Evolutionary conservation across 208 protist species (phyloP).

Genomic region (Jaenimonas drosophilae): DNA sequence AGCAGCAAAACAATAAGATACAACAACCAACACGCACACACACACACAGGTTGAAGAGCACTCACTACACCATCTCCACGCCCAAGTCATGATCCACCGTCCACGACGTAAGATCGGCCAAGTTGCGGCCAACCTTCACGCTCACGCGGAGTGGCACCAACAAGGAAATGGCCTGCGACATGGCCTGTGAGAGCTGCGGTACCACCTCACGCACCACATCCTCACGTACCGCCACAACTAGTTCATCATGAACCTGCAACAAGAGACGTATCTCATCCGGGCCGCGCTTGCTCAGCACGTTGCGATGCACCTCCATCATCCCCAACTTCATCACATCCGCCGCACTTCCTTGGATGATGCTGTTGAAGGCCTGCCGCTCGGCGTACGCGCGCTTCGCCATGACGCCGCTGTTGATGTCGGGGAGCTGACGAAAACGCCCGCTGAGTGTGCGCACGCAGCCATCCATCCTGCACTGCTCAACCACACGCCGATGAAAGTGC

Average conservation of each 20-base stretch:
- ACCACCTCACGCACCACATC: conserved; percentile 15
- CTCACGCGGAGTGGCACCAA: conserved; percentile 43
- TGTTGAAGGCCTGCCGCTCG: conserved; percentile 89
- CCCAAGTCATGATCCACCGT: conserved; percentile 70
- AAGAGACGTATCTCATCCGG: conserved; percentile 26
- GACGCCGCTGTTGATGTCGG: conserved; percentile 53
- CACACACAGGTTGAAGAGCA: background rate
- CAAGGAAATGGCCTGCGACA: conserved; percentile 38
- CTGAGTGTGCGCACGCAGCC: conserved; percentile 80
- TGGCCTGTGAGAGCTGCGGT: conserved; percentile 17
- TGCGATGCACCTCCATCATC: conserved; percentile 69
- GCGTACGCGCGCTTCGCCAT: conserved; percentile 57
- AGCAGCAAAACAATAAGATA: background rate
- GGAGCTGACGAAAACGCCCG: conserved; percentile 56
- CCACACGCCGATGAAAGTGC: conserved; percentile 40
- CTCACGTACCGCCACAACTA: conserved; percentile 26
- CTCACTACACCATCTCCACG: conserved; percentile 5
- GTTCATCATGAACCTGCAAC: conserved; percentile 63
- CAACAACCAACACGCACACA: background rate
- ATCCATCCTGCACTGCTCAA: conserved; percentile 49
- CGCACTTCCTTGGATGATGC: conserved; percentile 80
- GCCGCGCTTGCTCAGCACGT: conserved; percentile 36
- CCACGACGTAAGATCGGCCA: conserved; percentile 68
- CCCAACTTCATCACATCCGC: conserved; percentile 86
- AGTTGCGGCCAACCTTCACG: conserved; percentile 53